Base-by-base conservation (phyloP, 768 basidiomycete species). In the Collybia sp. region DNA sequence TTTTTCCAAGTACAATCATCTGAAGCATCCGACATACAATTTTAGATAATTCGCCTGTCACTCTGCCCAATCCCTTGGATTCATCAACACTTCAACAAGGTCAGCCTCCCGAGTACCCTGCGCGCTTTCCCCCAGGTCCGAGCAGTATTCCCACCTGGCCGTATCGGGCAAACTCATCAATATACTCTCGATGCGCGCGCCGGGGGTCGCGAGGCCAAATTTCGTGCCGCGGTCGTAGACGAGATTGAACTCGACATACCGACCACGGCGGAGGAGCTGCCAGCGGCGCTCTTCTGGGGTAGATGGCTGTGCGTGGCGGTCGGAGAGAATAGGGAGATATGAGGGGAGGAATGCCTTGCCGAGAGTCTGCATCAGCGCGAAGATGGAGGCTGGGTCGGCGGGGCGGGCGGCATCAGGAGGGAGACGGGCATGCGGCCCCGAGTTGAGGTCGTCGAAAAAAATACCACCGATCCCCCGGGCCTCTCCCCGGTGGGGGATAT, bases 171-270 rank as follows among this genome's bases (percentile, higher is more conserved):
- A 65, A 62, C 84, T 90, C 90, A 93, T 93, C 33, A 93, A 62
- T 46, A 93, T 90, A 61, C 88, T 90, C 69, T 94, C 92, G 15
- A 93, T 85, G 52, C 92, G 71, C 9, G 90, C 87, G 16, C 88
- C 88, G 19, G 90, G 91, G 2, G 88, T 89, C 67, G 77, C 79
- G 49, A 92, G 67, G 6, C 89, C 90, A 54, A 91, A 94, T 60
- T 88, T 92, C 17, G 91, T 93, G 1, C 91, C 91, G 38, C 91
- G 73, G 57, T 93, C 91, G 52, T 85, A 82, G 10, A 93, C 82
- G 51, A 94, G 63, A 62, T 93, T 93, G 68, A 93, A 99, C 63
- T 99, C 95, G 43, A 95, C 95, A 59, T 97, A 95, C 51, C 94
- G 76, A 1, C 94, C 94, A 18, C 94, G 73, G 35, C 96, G 76